A percentile compares a stretch with the other conserved stretches of the same genome.
phyloP scores from a whole-genome alignment of 192 early-diverging fungal species.

The Coemansia sp. region DNA sequence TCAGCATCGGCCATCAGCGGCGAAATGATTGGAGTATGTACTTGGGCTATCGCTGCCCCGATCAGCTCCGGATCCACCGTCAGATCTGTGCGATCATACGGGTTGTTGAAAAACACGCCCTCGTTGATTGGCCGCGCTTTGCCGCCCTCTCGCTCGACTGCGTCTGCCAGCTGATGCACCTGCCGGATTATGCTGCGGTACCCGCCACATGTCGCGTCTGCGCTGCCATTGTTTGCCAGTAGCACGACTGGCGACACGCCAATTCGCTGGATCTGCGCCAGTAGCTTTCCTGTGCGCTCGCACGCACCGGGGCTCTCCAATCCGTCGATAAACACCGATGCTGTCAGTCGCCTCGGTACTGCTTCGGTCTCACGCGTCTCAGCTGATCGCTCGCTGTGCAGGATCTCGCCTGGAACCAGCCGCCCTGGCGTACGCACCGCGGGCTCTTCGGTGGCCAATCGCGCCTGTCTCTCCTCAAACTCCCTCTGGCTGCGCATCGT shows the following conservation, averaged over 20 bases:
- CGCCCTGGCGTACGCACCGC: background rate
- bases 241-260: slow-evolving; percentile 49
- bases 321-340: slow-evolving; percentile 31
- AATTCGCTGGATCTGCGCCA: slow-evolving; percentile 52
- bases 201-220: background rate
- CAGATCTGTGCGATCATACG: slow-evolving; percentile 16
- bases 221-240: background rate
- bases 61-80: slow-evolving; percentile 54
- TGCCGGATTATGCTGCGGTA: slow-evolving; percentile 22
- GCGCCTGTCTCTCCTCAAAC: slow-evolving; percentile 42
- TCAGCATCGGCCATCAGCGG: slow-evolving; percentile 55
- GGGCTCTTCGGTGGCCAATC: slow-evolving; percentile 18
- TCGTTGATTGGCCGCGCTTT: slow-evolving; percentile 66
- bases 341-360: slow-evolving; percentile 27
- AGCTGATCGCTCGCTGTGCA: background rate
- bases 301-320: slow-evolving; percentile 6
- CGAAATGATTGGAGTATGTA: slow-evolving; percentile 62
- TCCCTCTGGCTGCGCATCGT: slow-evolving; percentile 45
- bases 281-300: slow-evolving; percentile 30
- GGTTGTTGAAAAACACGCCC: slow-evolving; percentile 55
- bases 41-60: slow-evolving; percentile 58
- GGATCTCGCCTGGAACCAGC: slow-evolving; percentile 26
- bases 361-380: background rate
- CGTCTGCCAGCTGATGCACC: slow-evolving; percentile 55
- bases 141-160: slow-evolving; percentile 72